Evolutionary conservation across 106 monocot genomes (phyloP).

Genomic region (Dioscorea alata): DNA sequence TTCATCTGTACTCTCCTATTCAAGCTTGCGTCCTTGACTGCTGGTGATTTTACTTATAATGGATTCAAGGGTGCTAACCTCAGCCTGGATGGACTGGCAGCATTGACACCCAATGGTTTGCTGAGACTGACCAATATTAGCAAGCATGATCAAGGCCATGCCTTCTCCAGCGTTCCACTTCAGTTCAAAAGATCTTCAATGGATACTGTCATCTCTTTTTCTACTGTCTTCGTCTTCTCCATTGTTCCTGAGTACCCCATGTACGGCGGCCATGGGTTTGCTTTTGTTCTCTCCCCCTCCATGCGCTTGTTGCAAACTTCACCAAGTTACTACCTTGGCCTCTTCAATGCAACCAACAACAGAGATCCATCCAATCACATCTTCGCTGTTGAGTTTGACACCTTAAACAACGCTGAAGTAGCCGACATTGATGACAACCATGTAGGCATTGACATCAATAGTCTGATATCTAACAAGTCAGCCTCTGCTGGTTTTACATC

Average conservation of each 20-base stretch:
- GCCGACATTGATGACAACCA: conserved; percentile 1
- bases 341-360: conserved; percentile 2
- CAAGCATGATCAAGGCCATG: not conserved
- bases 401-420: not conserved
- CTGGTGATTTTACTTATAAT: conserved; percentile 13
- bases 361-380: not conserved
- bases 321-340: not conserved
- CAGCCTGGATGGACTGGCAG: not conserved
- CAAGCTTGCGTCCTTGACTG: not conserved
- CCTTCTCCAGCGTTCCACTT: not conserved
- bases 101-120: not conserved
- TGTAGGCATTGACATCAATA: not conserved
- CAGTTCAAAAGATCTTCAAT: not conserved
- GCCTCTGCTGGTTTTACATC: not conserved
- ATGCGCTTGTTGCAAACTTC: not conserved
- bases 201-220: not conserved
- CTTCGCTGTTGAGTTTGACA: conserved; percentile 2
- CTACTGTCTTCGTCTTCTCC: no score
- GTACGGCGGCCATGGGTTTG: not conserved
- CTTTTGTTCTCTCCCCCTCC: not conserved
- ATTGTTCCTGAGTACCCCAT: not conserved
- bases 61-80: conserved; percentile 15
- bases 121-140: not conserved
- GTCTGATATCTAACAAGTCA: not conserved
- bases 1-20: not conserved